phyloP scores from a whole-genome alignment of 805 yeast species.

The Teunomyces cretensis region DNA sequence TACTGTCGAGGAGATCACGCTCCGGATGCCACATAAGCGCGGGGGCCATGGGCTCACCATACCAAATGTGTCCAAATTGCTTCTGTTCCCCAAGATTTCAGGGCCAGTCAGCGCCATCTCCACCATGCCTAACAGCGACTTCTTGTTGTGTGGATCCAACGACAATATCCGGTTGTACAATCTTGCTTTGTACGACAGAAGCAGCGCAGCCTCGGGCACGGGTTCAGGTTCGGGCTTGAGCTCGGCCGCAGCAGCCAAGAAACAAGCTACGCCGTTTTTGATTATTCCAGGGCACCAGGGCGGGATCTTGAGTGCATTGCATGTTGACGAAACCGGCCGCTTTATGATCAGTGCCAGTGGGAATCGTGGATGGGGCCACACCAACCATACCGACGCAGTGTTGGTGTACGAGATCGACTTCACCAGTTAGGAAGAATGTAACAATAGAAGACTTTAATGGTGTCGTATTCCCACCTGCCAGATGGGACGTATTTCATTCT shows the following conservation, averaged over 20 bases:
- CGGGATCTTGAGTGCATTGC: slow-evolving; percentile 73
- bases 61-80: slow-evolving; percentile 53
- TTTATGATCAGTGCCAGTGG: slow-evolving; percentile 92
- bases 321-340: slow-evolving; percentile 83
- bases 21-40: slow-evolving; percentile 54
- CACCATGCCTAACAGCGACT: slow-evolving; percentile 78
- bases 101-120: slow-evolving; percentile 86
- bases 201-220: slow-evolving; percentile 15
- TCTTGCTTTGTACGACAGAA: slow-evolving; percentile 46
- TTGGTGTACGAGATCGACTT: slow-evolving; percentile 76
- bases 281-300: slow-evolving; percentile 98
- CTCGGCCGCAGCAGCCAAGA: slow-evolving; percentile 26
- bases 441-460: neutral
- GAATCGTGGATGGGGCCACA: slow-evolving; percentile 90
- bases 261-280: slow-evolving; percentile 67
- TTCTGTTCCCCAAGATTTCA: slow-evolving; percentile 80
- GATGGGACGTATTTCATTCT: neutral
- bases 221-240: neutral
- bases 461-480: slow-evolving; percentile 2
- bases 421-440: slow-evolving; percentile 20
- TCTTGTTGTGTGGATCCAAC: slow-evolving; percentile 80
- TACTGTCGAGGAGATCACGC: slow-evolving; percentile 71
- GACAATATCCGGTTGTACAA: slow-evolving; percentile 91
- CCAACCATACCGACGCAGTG: slow-evolving; percentile 74
- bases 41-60: slow-evolving; percentile 16